Conservation (phyloP, 352 stramenopile species). For the Phytophthora brassicae region DNA sequence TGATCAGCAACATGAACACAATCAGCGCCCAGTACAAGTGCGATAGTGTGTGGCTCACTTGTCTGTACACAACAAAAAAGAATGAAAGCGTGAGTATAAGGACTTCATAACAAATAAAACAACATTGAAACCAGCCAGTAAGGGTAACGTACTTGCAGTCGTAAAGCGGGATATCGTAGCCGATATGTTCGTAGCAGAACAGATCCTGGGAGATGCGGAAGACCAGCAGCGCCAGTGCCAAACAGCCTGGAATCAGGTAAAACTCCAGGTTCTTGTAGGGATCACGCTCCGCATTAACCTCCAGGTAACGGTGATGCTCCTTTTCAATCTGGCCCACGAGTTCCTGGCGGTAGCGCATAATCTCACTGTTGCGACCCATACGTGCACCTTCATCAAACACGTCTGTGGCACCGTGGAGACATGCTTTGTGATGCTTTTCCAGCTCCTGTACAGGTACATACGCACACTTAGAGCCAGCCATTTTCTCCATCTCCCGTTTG, state of each 20-base stretch:
- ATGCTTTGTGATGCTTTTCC: constrained; percentile 85
- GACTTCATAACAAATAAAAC: constrained; percentile 5
- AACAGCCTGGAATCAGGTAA: constrained; percentile 91
- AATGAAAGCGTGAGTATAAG: constrained; percentile 7
- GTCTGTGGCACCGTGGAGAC: constrained; percentile 75
- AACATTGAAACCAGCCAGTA: neutral
- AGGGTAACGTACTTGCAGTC: constrained; percentile 85
- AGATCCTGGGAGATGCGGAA: constrained; percentile 87
- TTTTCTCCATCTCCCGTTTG: constrained; percentile 93
- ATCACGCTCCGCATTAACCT: constrained; percentile 95
- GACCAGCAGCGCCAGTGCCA: constrained; percentile 90
- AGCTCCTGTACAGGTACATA: constrained; percentile 92
- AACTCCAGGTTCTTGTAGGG: constrained; percentile 94
- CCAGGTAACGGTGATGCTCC: constrained; percentile 89
- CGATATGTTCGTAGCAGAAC: constrained; percentile 83
- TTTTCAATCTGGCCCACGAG: constrained; percentile 90
- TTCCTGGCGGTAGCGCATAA: constrained; percentile 84
- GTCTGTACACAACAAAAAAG: constrained; percentile 36
- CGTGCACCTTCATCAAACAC: constrained; percentile 95
- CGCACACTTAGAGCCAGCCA: constrained; percentile 79
- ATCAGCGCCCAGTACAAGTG: constrained; percentile 89
- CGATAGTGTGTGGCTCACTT: constrained; percentile 84
- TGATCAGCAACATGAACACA: constrained; percentile 87
- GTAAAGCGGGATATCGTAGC: constrained; percentile 86
- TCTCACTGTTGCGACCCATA: constrained; percentile 93